Conservation (phyloP, 257 asterid genomes). For the Ajuga chamaepitys region DNA sequence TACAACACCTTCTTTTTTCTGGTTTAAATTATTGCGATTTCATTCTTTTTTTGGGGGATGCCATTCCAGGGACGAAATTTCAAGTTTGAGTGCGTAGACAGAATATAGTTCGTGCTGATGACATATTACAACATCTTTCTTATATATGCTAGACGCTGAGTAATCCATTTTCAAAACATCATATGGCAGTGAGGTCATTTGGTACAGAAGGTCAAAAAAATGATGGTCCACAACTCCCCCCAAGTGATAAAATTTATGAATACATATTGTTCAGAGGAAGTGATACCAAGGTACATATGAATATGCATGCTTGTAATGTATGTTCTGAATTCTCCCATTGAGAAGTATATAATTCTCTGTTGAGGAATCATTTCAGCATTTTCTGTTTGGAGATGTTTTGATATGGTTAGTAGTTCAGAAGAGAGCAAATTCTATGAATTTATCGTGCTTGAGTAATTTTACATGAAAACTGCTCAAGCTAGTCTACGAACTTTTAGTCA, state of each 20-base stretch:
- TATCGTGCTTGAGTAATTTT: no score
- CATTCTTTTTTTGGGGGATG: neutral
- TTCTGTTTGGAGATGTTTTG: no score
- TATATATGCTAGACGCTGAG: neutral
- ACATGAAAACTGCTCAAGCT: no score
- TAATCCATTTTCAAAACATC: neutral
- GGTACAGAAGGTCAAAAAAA: no score
- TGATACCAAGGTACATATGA: conserved; percentile 63
- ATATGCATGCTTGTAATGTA: neutral
- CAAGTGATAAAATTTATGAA: no score
- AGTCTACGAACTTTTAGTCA: neutral
- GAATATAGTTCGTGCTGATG: conserved; percentile 43
- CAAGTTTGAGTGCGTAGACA: conserved; percentile 76
- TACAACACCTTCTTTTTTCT: neutral
- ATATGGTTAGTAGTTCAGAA: no score
- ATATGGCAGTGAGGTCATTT: no score
- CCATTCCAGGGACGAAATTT: conserved; percentile 74
- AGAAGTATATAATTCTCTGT: neutral
- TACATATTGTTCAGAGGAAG: no score
- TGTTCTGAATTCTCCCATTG: neutral
- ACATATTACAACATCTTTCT: neutral
- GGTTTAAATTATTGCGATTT: neutral
- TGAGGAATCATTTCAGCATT: neutral
- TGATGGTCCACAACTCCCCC: no score
- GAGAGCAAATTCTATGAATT: no score